Evolutionary conservation across 768 basidiomycete species (phyloP), one percentile per base, ranked within the genome.

Genomic region (Calocybe cyanea): DNA sequence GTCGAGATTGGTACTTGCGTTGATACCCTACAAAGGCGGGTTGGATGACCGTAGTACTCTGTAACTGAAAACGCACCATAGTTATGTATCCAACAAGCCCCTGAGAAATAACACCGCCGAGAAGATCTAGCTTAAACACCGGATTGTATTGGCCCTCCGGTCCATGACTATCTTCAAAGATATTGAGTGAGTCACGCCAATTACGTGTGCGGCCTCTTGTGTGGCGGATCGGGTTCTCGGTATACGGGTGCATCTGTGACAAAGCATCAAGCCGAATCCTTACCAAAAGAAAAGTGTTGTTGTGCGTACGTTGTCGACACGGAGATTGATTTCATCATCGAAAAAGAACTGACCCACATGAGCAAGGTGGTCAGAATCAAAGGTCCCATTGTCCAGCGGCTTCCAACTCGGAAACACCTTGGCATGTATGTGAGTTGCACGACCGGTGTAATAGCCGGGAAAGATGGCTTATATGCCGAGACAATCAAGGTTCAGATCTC

Each of bases 261-360:
- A 11, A 19, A 11, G 0, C 7, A 3, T 23, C 18, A 10, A 31
- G 14, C 20, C 9, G 28, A 35, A 0, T 30, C 20, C 31, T 11
- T 19, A 19, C 21, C 44, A 48, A 25, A 42, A 40, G 32, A 11
- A 32, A 43, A 24, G n/a, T 20, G 38, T 14, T 14, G 19, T 35
- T 18, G 7, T 10, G 50, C 64, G 18, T 23, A 71, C 71, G 57
- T 76, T 72, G 51, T 77, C 76, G 10, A 80, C 60, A 13, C 70
- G 61, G 31, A 68, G 49, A 48, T 77, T 77, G 36, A 77, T 60
- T 2, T 73, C 72, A 48, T 80, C 77, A 33, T 78, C 75, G 40
- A 80, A 80, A 67, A 78, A 80, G 57, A 75, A 78, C 50, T 80
- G 77, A 1, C 77, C 77, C 13, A 67, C 65, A 53, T 80, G 77